Evolutionary conservation across 2,329 filamentous ascomycete species (phyloP).

Genomic region (Claviceps purpurea): DNA sequence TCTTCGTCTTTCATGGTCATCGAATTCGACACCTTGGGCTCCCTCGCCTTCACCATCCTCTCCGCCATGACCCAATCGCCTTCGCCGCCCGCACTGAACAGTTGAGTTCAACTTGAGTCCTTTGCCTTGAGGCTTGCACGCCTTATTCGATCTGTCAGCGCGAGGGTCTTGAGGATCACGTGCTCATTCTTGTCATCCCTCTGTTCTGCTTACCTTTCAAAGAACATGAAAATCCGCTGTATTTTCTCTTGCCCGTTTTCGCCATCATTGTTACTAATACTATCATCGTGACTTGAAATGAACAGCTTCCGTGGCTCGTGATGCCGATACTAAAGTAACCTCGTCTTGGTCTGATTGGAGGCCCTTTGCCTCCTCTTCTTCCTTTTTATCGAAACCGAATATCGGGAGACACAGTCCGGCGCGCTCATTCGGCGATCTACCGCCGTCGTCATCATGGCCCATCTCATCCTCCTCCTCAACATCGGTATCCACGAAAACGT

Average conservation of each 20-base stretch:
- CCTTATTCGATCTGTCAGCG: constrained; percentile 13
- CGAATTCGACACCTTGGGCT: no score
- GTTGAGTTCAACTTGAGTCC: constrained; percentile 6
- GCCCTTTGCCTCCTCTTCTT: not conserved
- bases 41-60: no score
- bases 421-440: not conserved
- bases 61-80: not conserved
- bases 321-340: not conserved
- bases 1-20: not conserved
- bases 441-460: constrained; percentile 14
- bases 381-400: constrained; percentile 2
- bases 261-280: no score
- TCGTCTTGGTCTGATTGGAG: not conserved
- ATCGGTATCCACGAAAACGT: constrained; percentile 16
- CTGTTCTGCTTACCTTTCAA: constrained; percentile 4
- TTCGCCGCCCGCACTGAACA: constrained; percentile 10
- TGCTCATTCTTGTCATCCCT: constrained; percentile 8
- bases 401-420: not conserved
- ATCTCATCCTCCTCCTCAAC: constrained; percentile 11
- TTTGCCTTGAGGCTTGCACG: constrained; percentile 5
- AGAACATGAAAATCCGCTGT: constrained; percentile 1
- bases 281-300: constrained; percentile 3
- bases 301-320: not conserved
- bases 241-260: constrained; percentile 1
- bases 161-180: constrained; percentile 6